Base-by-base conservation (phyloP, 768 basidiomycete genomes). In the Tubosaeta sp. region DNA sequence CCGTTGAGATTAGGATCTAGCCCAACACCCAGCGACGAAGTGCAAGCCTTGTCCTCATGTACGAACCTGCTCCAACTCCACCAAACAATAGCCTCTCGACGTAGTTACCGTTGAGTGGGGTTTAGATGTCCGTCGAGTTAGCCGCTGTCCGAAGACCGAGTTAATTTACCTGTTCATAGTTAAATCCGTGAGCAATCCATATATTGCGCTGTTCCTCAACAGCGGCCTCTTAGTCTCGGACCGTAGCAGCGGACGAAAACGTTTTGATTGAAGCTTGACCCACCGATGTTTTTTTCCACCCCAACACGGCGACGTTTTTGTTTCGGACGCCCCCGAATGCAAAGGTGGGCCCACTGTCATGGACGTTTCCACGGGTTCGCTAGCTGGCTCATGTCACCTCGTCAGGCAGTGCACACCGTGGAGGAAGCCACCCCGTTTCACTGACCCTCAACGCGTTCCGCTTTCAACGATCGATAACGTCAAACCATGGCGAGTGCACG, bases 151-250 rank as follows among this genome's bases (percentile, higher is more conserved):
- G 26, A 54, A 41, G 54, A 57, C 39, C 37, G 35, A 41, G 54
- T 70, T 61, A 69, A 68, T 69, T 58, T 65, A 61, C 59, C 66
- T 52, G n/a, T 43, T 62, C 57, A 64, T 65, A 56, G 67, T 45
- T 37, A 66, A 53, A 48, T 48, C 45, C 37, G 41, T 27, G 43
- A n/a, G 51, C 48, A 44, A 17, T 22, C 19, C 51, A 48, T 43
- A 25, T 32, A 35, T 31, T 43, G 31, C 44, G n/a, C 43, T 41
- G 38, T 52, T 42, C 55, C 44, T 51, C 56, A 35, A 39, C 10
- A 29, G 33, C 55, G 53, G 50, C 52, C 51, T 55, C 52, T 37
- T 52, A 39, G 46, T 61, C 54, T 50, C 48, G 46, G 43, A 4
- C 59, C 62, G 63, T 62, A 56, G 57, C 43, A 41, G 47, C 29